Conservation (phyloP, 2,329 filamentous ascomycete species). For the Drechslerella dactyloides region DNA sequence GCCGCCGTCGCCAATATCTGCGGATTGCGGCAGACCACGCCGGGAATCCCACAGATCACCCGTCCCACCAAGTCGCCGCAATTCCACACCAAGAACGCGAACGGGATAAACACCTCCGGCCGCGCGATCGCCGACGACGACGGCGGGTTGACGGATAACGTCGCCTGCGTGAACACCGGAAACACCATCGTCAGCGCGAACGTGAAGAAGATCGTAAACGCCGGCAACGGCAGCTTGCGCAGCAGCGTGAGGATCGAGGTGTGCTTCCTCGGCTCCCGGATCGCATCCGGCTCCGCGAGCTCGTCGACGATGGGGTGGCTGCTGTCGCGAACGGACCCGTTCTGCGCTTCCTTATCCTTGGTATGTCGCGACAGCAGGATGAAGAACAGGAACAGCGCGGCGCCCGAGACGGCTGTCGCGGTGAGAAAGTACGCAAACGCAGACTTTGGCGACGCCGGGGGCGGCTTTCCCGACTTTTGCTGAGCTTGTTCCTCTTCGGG, state of each 20-base stretch:
- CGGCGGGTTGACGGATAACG: constrained; percentile 51
- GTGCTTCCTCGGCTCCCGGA: constrained; percentile 58
- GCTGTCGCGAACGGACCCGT: constrained; percentile 1
- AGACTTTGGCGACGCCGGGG: constrained; percentile 57
- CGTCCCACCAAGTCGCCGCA: constrained; percentile 81
- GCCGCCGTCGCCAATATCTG: constrained; percentile 66
- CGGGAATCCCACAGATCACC: constrained; percentile 58
- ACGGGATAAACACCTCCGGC: constrained; percentile 80
- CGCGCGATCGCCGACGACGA: constrained; percentile 67
- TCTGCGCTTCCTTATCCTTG: constrained; percentile 22
- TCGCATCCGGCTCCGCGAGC: constrained; percentile 61
- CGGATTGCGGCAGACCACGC: constrained; percentile 63
- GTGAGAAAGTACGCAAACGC: constrained; percentile 92
- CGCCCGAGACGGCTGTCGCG: constrained; percentile 75
- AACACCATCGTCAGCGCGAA: constrained; percentile 92
- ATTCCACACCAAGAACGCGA: constrained; percentile 94
- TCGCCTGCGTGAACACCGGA: constrained; percentile 77
- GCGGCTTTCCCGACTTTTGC: constrained; percentile 31
- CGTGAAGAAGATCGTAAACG: constrained; percentile 77
- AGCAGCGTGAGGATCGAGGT: constrained; percentile 72
- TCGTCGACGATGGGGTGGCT: constrained; percentile 62
- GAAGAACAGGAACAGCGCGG: constrained; percentile 75
- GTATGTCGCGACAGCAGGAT: constrained; percentile 70
- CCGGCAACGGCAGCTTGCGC: constrained; percentile 77
- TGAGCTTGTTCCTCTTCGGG: constrained; percentile 48